Evolutionary conservation across 2,329 filamentous ascomycete species (phyloP).

Genomic region (Ascochyta lentis): DNA sequence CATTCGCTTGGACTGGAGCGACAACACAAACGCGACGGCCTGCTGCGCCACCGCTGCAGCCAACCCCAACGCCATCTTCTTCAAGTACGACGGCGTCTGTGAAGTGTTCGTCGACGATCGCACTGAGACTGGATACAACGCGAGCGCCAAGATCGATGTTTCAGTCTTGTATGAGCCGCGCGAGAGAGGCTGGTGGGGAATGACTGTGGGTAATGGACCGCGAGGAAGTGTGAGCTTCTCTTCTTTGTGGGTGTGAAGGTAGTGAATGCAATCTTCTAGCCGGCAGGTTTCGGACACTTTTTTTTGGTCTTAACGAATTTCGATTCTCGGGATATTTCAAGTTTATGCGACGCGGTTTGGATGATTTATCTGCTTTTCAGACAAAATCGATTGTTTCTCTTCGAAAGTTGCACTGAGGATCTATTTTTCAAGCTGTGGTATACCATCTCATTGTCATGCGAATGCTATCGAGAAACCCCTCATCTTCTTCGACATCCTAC

Average conservation of each 20-base stretch:
- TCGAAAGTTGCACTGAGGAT: too few species aligned
- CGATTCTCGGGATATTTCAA: too few species aligned
- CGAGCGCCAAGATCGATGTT: slow-evolving; percentile 7
- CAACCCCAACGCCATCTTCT: slow-evolving; percentile 8
- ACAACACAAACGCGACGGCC: slow-evolving; percentile 6
- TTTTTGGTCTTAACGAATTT: too few species aligned
- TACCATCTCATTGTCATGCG: too few species aligned
- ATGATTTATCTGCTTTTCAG: too few species aligned
- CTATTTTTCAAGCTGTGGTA: too few species aligned
- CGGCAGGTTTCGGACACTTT: background rate
- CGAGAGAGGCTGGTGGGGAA: slow-evolving; percentile 9
- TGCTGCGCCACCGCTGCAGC: slow-evolving; percentile 8
- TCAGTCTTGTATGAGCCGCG: slow-evolving; percentile 12
- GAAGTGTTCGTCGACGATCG: slow-evolving; percentile 6
- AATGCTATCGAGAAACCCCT: too few species aligned
- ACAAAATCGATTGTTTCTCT: too few species aligned
- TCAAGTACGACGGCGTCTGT: slow-evolving; percentile 12
- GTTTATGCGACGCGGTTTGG: too few species aligned
- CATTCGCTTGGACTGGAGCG: slow-evolving; percentile 10
- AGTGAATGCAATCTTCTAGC: too few species aligned
- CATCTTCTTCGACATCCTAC: too few species aligned
- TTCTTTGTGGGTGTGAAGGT: slow-evolving; percentile 7
- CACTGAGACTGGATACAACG: background rate
- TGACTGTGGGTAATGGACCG: slow-evolving; percentile 6
- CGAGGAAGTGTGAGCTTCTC: slow-evolving; percentile 13